Base-by-base conservation (phyloP, 768 basidiomycete species). In the Gymnopilus dilepis region DNA sequence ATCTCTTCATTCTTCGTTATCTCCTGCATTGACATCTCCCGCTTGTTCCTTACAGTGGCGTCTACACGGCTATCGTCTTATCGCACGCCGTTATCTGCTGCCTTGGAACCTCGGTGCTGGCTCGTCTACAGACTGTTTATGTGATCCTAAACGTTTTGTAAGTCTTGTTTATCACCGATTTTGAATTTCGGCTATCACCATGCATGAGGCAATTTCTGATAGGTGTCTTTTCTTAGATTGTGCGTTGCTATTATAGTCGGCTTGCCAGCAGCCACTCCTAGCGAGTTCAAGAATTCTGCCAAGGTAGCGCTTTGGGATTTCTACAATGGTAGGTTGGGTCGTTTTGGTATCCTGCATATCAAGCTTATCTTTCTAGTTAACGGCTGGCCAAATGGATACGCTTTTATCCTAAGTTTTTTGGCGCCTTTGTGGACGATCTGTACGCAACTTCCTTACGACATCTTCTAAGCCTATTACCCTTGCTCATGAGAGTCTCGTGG, bases 81-180 rank as follows among this genome's bases (percentile, higher is more conserved):
- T 77, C 82, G 2, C 89, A 93, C 69, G 89, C 81, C 0, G 60
- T 86, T 1, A 70, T 90, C 24, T 92, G 90, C 65, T 88, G 88
- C 63, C 77, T 92, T 15, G 89, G 84, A 15, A 91, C 91, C 1
- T 70, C 78, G 8, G 53, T 87, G 30, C 77, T 94, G 17, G 91
- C 91, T 1, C 79, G 90, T 28, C 67, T 93, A 13, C 92, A 94
- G 70, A 86, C 81, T 19, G 72, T 89, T 8, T 93, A 89, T 65
- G 84, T 92, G 21, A 64, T 84, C n/a, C 77, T 93, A 41, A 93
- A 93, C 68, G 72, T 92, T 26, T 53, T 84, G 87, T 88, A 71
- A 59, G 88, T 31, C 11, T 19, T 19, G n/a, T n/a, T n/a, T n/a
- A n/a, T 34, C 17, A 12, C 6, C 6, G 9, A 15, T 42, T 11